Conservation (phyloP, 805 yeast species). For the Alloascoidea africana region DNA sequence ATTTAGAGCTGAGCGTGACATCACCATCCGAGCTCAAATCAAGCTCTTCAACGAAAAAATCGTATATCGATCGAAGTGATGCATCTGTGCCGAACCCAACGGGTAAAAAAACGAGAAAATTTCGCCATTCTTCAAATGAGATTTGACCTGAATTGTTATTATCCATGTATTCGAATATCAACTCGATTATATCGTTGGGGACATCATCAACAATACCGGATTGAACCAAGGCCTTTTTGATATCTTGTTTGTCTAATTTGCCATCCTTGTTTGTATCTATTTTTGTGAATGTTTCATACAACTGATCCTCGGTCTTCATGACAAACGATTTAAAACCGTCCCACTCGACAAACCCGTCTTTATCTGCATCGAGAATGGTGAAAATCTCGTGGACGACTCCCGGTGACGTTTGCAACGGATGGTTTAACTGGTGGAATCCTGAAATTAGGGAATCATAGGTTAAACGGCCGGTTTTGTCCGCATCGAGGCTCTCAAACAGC, state of each 20-base stretch:
- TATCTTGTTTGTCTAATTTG: slow-evolving; percentile 45
- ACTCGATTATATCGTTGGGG: slow-evolving; percentile 33
- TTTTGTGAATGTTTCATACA: slow-evolving; percentile 47
- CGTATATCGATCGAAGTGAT: slow-evolving; percentile 56
- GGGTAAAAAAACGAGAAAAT: slow-evolving; percentile 73
- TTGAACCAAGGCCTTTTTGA: slow-evolving; percentile 44
- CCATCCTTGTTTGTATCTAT: slow-evolving; percentile 70
- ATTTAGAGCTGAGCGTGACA: slow-evolving; percentile 66
- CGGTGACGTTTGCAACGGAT: slow-evolving; percentile 49
- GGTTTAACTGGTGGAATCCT: slow-evolving; percentile 31
- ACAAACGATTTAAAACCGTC: slow-evolving; percentile 55
- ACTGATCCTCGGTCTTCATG: slow-evolving; percentile 53
- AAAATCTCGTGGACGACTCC: slow-evolving; percentile 45
- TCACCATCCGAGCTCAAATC: slow-evolving; percentile 88
- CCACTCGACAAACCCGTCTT: slow-evolving; percentile 43
- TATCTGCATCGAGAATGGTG: slow-evolving; percentile 39
- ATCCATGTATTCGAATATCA: slow-evolving; percentile 41
- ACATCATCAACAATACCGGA: slow-evolving; percentile 43
- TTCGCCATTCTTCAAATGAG: slow-evolving; percentile 76
- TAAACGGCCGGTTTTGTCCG: slow-evolving; percentile 20
- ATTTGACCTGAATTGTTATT: slow-evolving; percentile 46
- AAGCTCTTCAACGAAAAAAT: slow-evolving; percentile 64
- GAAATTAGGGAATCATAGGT: slow-evolving; percentile 20
- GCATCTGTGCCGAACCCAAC: slow-evolving; percentile 31
- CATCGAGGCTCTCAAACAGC: slow-evolving; percentile 30